A percentile compares a stretch with the other conserved stretches of the same genome.
Conservation (phyloP, 2,329 filamentous ascomycete genomes). For the Botrytis fabae region DNA sequence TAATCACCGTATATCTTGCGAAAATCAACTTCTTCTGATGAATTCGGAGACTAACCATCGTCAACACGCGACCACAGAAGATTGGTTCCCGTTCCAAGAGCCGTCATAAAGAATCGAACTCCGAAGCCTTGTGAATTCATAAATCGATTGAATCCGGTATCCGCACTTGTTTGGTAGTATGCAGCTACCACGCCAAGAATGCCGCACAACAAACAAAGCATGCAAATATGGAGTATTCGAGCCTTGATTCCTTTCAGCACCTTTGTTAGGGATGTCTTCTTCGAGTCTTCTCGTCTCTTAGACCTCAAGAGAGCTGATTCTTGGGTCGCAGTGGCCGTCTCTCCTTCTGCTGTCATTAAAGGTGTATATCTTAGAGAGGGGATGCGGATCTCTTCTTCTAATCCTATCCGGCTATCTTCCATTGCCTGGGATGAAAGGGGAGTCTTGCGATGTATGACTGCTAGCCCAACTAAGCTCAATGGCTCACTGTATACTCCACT, state of each 20-base stretch:
- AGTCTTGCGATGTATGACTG: not conserved
- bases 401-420: not conserved
- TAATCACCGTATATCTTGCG: conserved; percentile 29
- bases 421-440: not conserved
- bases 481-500: conserved; percentile 8
- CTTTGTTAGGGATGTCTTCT: not conserved
- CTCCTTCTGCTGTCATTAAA: not conserved
- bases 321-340: not conserved
- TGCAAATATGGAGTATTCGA: not conserved
- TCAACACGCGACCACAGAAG: conserved; percentile 48
- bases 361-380: not conserved
- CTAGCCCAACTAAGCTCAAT: conserved; percentile 1
- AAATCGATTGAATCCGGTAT: conserved; percentile 44
- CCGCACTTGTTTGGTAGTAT: conserved; percentile 19
- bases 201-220: not conserved
- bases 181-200: not conserved
- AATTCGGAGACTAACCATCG: conserved; percentile 38
- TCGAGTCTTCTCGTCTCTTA: not conserved
- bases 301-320: not conserved
- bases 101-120: conserved; percentile 45
- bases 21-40: not conserved
- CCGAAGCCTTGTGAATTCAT: conserved; percentile 47
- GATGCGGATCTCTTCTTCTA: not conserved
- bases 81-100: conserved; percentile 44
- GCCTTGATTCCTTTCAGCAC: not conserved